Base-by-base conservation (phyloP, 768 basidiomycete genomes). In the Lentinula edodes region DNA sequence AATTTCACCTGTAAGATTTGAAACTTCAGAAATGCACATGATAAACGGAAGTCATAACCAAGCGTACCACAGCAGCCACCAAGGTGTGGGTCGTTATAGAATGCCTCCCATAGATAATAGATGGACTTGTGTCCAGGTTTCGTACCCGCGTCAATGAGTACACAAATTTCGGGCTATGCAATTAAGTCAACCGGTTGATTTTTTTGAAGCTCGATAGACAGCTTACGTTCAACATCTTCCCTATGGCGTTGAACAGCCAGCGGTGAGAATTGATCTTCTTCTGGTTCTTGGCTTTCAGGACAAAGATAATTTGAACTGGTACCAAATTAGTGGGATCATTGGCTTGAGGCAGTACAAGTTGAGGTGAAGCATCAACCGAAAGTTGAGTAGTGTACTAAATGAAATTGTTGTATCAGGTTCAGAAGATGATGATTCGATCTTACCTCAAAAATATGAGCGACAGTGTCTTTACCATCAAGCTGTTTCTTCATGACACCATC, bases 241-340 rank as follows among this genome's bases (percentile, higher is more conserved):
- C 93, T 57, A 98, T 89, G 23, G 92, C 95, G 66, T 98, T 95
- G 81, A 98, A 95, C 32, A 96, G 79, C 95, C 95, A 96, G 45
- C 94, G 87, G 74, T 96, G 94, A 58, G 91, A 93, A 69, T 94
- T 95, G 74, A 94, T 95, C 79, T 96, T 95, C 81, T 95, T 95
- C 72, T 91, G 87, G 76, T 96, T 96, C 78, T 95, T 90, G 6
- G 92, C 92, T 74, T 96, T 97, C 66, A 96, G 75, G 60, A 94
- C 86, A 58, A 96, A 82, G 62, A 96, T 95, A 66, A 97, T 88
- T 69, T 93, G 91, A 4, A 97, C 93, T 0, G 95, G 93, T 2
- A 95, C 91, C 36, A 98, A 75, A 72, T 97, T 97, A 76, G 94
- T 93, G 16, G 91, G 85, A 68, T 97, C 93, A 39, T 92, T 90